Percentiles rank a stretch among this genome's conserved stretches.
phyloP scores from a whole-genome alignment of 305 asterid species.

The Fraxinus nigra region DNA sequence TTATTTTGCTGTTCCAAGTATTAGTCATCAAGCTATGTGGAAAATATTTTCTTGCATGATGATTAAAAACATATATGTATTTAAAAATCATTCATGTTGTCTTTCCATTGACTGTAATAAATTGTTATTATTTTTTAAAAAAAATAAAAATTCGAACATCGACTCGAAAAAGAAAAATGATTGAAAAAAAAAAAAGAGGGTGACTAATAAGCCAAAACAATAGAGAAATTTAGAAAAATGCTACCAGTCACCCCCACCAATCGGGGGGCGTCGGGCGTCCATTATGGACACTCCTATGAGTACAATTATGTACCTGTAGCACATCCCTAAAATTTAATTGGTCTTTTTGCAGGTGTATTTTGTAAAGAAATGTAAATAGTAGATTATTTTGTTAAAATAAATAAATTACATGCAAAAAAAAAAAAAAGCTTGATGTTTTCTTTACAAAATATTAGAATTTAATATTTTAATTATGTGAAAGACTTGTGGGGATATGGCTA shows the following conservation, averaged over 20 bases:
- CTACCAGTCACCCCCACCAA: too few species aligned
- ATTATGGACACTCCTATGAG: too few species aligned
- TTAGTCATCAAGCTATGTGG: not conserved
- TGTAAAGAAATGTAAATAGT: not conserved
- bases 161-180: not conserved
- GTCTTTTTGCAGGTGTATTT: not conserved
- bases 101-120: not conserved
- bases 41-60: not conserved
- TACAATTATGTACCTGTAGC: too few species aligned
- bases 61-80: not conserved
- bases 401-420: too few species aligned
- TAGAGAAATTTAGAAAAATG: too few species aligned
- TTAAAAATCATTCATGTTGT: not conserved
- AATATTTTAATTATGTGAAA: too few species aligned
- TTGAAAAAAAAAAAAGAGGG: not conserved
- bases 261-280: too few species aligned
- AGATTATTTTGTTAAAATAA: too few species aligned
- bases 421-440: too few species aligned
- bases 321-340: too few species aligned
- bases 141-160: not conserved
- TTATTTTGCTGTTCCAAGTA: slow-evolving; percentile 35
- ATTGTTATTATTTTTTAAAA: not conserved
- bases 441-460: too few species aligned
- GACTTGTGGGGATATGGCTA: not conserved
- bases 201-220: not conserved